Evolutionary conservation across 2,329 filamentous ascomycete species (phyloP), one percentile per base, ranked within the genome.

Genomic region (Pestalotiopsis sp.): DNA sequence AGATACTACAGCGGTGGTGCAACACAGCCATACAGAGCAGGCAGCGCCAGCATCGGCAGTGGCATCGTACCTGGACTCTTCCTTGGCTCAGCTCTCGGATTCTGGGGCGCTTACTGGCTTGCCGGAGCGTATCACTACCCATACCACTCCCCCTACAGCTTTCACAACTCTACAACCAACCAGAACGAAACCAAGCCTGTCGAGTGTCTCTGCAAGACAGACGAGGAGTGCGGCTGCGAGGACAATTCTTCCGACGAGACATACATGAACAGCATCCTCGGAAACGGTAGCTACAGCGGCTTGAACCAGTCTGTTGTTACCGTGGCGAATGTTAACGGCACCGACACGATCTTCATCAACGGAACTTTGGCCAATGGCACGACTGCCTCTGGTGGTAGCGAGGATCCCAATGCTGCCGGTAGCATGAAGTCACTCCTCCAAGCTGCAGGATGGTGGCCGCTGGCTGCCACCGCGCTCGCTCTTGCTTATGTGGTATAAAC

Each of bases 361-460:
- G 93, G 93, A n/a, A 92, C 91, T 0, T 81, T 95, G 3, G 87
- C 90, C 38, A 91, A 92, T 72, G 89, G 88, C 63, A 92, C 90
- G 0, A 90, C 88, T 0, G 83, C 85, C 0, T 70, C 82, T 4
- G 83, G 83, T 13, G 85, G 83, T 31, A 80, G 77, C 14, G 83
- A 83, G 1, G 77, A 80, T 62, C 77, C 83, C 7, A 73, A 75
- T 23, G 80, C 79, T n/a, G 81, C 72, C 23, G 72, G 70, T 2
- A 75, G 79, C 38, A 70, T 83, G 70, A 72, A 71, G 13, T 72
- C 72, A 1, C 66, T 84, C 56, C 73, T 81, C 2, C 75, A 83
- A 69, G 73, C 80, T 1, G 77, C 81, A 4, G 86, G 86, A 36
- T 84, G 83, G 77, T 88, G 85, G 86, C 86, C 87, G 0, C 80